Percentiles rank a stretch among this genome's conserved stretches.
Conservation (phyloP, 2,329 filamentous ascomycete species). For the Pseudogymnoascus sp. region DNA sequence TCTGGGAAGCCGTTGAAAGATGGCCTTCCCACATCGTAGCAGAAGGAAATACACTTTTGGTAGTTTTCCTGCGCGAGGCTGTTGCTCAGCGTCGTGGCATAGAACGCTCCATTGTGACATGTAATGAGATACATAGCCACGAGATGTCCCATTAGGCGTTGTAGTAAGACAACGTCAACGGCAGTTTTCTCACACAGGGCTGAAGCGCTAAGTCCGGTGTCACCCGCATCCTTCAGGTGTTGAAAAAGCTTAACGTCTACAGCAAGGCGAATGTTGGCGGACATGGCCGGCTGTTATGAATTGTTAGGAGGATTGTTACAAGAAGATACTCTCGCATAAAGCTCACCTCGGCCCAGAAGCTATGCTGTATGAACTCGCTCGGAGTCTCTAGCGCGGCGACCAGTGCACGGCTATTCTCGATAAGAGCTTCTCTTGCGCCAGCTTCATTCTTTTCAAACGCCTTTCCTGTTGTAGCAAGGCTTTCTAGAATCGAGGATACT, state of each 20-base stretch:
- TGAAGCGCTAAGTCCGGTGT: neutral
- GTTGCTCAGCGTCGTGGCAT: conserved; percentile 26
- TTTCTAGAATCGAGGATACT: neutral
- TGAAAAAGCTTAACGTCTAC: neutral
- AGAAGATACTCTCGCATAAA: neutral
- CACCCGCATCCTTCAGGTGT: neutral
- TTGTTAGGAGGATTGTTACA: neutral
- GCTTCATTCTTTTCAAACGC: conserved; percentile 27
- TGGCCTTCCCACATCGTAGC: conserved; percentile 30
- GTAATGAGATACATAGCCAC: conserved; percentile 31
- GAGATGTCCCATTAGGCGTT: conserved; percentile 31
- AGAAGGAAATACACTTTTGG: conserved; percentile 29
- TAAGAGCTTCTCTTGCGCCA: conserved; percentile 30
- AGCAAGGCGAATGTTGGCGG: conserved; percentile 21
- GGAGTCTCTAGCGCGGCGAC: conserved; percentile 27
- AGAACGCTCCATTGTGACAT: conserved; percentile 19
- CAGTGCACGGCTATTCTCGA: conserved; percentile 29
- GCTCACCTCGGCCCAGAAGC: conserved; percentile 33
- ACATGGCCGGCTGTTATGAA: conserved; percentile 25
- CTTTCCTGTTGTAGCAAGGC: conserved; percentile 19
- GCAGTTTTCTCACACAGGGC: neutral
- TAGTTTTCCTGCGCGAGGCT: conserved; percentile 29
- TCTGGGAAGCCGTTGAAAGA: conserved; percentile 27
- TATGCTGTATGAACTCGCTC: conserved; percentile 30
- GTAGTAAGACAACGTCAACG: conserved; percentile 8